Percentiles rank a stretch among this genome's conserved stretches.
Conservation (phyloP, 805 yeast species). For the Kuraishia hungarica region DNA sequence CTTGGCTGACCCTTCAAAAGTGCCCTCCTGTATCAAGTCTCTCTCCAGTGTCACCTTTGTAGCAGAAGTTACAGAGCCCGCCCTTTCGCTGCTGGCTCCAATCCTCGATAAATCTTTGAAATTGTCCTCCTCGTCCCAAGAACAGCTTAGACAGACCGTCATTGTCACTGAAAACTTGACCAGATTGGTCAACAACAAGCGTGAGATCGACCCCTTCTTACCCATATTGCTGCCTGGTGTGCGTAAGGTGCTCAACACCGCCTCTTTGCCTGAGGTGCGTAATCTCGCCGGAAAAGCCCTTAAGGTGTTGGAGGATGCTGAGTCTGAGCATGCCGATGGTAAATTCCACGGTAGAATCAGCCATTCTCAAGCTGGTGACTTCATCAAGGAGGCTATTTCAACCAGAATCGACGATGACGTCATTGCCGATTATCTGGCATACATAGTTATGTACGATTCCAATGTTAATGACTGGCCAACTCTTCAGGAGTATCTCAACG, state of each 20-base stretch:
- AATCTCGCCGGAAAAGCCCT: slow-evolving; percentile 85
- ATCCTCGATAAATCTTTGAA: slow-evolving; percentile 84
- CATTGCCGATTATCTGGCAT: slow-evolving; percentile 39
- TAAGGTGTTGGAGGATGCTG: slow-evolving; percentile 74
- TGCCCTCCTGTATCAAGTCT: slow-evolving; percentile 81
- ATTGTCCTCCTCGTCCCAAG: slow-evolving; percentile 85
- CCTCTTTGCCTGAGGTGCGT: slow-evolving; percentile 94
- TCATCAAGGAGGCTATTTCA: slow-evolving; percentile 22
- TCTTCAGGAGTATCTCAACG: slow-evolving; percentile 44
- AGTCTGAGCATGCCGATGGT: slow-evolving; percentile 57
- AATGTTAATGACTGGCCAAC: slow-evolving; percentile 70
- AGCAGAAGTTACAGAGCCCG: slow-evolving; percentile 97
- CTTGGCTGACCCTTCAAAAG: slow-evolving; percentile 82
- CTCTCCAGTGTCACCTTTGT: slow-evolving; percentile 93
- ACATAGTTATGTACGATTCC: slow-evolving; percentile 48
- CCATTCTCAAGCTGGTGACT: slow-evolving; percentile 41
- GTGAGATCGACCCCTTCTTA: slow-evolving; percentile 82
- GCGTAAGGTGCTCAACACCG: slow-evolving; percentile 77
- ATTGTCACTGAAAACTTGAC: slow-evolving; percentile 94
- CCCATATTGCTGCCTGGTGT: slow-evolving; percentile 90
- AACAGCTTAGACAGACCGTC: slow-evolving; percentile 93
- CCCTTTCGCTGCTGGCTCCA: slow-evolving; percentile 83
- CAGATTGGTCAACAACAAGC: slow-evolving; percentile 85
- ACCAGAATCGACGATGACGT: slow-evolving; percentile 26
- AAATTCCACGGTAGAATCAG: slow-evolving; percentile 71